Percentiles rank a stretch among this genome's conserved stretches.
These are phyloP conservation scores for Scedosporium minutisporum DNA, from an alignment of 2,329 filamentous ascomycete species.

Conservation along the genomic window DNA sequence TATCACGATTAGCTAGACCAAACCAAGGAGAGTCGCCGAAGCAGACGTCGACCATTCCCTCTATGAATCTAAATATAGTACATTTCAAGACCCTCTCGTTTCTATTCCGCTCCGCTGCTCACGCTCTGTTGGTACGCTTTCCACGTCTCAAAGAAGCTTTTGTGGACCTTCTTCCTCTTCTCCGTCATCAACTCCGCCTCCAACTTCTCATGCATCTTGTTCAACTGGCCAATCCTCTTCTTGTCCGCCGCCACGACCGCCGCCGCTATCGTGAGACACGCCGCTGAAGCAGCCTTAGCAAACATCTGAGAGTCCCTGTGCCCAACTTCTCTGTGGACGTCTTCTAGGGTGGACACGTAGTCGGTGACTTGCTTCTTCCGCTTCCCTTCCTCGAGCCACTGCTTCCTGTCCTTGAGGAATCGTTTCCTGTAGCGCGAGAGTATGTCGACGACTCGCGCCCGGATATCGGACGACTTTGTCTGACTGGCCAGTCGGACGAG, in stretches of 20 bases:
- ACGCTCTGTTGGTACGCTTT: conserved; percentile 38
- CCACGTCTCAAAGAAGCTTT: conserved; percentile 62
- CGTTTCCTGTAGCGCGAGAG: conserved; percentile 63
- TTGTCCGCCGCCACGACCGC: conserved; percentile 47
- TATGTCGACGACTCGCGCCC: conserved; percentile 62
- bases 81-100: background rate
- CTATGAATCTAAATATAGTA: conserved; percentile 11
- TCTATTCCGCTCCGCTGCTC: background rate
- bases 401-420: conserved; percentile 43
- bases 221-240: conserved; percentile 49
- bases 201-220: conserved; percentile 44
- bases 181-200: conserved; percentile 45
- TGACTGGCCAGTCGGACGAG: conserved; percentile 64
- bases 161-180: conserved; percentile 38
- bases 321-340: conserved; percentile 59
- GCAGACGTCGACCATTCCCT: conserved; percentile 16
- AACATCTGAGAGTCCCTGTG: conserved; percentile 60
- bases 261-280: conserved; percentile 57
- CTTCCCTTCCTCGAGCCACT: conserved; percentile 25
- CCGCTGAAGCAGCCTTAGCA: conserved; percentile 62
- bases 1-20: no score
- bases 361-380: conserved; percentile 27
- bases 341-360: conserved; percentile 49
- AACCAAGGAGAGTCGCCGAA: no score
- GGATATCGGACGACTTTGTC: conserved; percentile 65